Base-by-base conservation (phyloP, 2,329 filamentous ascomycete species). In the Aspergillus proliferans region DNA sequence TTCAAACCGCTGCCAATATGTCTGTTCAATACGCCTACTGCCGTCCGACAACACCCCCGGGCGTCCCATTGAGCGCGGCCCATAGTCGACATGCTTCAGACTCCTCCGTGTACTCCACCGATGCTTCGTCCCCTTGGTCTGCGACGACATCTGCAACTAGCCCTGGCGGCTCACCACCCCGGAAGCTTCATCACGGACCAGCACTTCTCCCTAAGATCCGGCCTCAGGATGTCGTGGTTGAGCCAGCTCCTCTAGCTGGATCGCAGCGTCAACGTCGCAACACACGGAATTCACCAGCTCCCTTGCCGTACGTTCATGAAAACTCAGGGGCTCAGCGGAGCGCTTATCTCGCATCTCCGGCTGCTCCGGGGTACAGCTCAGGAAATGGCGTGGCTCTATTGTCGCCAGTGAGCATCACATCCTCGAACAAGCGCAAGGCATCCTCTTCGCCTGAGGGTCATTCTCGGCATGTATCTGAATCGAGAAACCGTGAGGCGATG, bases 191-290 rank as follows among this genome's bases (percentile, higher is more conserved):
- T 71, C 88, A 88, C 46, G 74, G 72, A 18, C 88, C 88, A 46
- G 76, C 88, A 44, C 76, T 95, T 51, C 77, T 95, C 28, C 89
- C 89, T 63, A 93, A 90, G 78, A 91, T 94, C 72, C 82, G 89
- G 52, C 82, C 82, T 38, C 89, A 93, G 71, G 89, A 95, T 71
- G 86, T 92, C 70, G 78, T 85, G 53, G 80, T 89, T 53, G 82
- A 84, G 56, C 80, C 80, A 38, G 74, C 75, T 38, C 74, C 76
- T 46, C 65, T 70, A 47, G 62, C 60, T 40, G 67, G 67, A 36
- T 74, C 77, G 42, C 82, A 86, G 69, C 79, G 83, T 60, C 75
- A 79, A 64, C 74, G 75, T 58, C 71, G 74, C 67, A 81, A 75
- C 74, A 80, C 66, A 67, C 77, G 60, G 70, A 78, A 68, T 58